Conservation (phyloP, 1,139 yeast species). For the Barnettozyma hawaiiensis region DNA sequence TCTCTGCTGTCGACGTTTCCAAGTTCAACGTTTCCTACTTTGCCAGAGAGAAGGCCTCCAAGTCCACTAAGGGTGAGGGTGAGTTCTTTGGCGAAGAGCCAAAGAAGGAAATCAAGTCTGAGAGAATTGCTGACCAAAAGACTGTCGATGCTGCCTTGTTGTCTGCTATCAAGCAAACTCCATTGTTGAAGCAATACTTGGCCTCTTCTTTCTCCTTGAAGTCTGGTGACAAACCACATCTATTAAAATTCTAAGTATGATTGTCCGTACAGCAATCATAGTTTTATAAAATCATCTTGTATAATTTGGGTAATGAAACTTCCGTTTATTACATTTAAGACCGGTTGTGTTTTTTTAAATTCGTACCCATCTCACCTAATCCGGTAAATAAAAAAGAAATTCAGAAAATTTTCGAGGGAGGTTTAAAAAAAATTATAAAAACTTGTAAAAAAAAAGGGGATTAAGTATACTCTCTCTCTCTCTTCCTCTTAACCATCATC, state of each 20-base stretch:
- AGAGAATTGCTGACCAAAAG: conserved; percentile 98
- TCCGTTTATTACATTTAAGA: conserved; percentile 14
- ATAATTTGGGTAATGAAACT: conserved; percentile 24
- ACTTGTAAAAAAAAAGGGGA: no score
- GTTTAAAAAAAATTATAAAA: background rate
- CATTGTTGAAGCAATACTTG: conserved; percentile 96
- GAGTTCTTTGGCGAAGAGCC: conserved; percentile 86
- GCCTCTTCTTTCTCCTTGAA: conserved; percentile 95
- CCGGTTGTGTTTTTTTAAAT: no score
- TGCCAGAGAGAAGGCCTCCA: conserved; percentile 88
- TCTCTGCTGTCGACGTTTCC: conserved; percentile 77
- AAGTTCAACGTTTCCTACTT: conserved; percentile 96
- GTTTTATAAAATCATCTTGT: conserved; percentile 18
- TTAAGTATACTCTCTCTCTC: background rate
- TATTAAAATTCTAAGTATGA: conserved; percentile 80
- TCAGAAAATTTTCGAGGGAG: conserved; percentile 7
- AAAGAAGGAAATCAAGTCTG: conserved; percentile 80
- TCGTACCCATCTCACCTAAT: conserved; percentile 21
- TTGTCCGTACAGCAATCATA: conserved; percentile 5
- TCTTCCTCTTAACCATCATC: background rate
- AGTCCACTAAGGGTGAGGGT: conserved; percentile 81
- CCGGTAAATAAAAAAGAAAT: conserved; percentile 26
- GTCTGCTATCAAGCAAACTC: conserved; percentile 94
- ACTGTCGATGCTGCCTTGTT: conserved; percentile 90
- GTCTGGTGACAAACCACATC: conserved; percentile 99